Evolutionary conservation across 2,329 filamentous ascomycete genomes (phyloP), one percentile per base, ranked within the genome.

Genomic region (Endocalyx cinctus): DNA sequence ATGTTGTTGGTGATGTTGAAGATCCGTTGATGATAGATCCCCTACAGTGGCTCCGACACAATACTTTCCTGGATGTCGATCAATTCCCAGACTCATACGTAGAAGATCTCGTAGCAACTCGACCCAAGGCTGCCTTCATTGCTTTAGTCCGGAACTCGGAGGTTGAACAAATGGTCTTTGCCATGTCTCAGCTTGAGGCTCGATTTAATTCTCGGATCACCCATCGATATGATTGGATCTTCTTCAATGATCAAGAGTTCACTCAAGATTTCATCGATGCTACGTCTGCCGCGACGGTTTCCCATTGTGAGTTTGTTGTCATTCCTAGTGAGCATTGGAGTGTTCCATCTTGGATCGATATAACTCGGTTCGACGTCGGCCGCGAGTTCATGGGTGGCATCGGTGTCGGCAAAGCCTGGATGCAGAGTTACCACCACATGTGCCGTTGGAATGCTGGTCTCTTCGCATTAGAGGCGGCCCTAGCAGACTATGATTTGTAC

Each of bases 181-280:
- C 79, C 20, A 87, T 94, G 68, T 61, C 62, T 18, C 83, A 94
- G 51, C 62, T 88, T 29, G 84, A 88, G 57, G 65, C 74, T 35
- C 83, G 80, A 8, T 94, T 86, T 81, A 94, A 94, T 54, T 64
- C 67, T 52, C 87, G 86, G 44, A 84, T 33, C n/a, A 54, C 43
- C 6, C 54, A 87, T 66, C 83, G 84, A 50, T 94, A 94, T 53
- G 84, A 87, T 27, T 94, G 87, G 83, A 82, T 85, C 26, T 90
- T 94, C 64, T 87, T 92, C 70, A 92, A 89, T 59, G 79, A 87
- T 49, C 75, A 82, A 33, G 79, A 81, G 4, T 88, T 94, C 54
- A 81, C 79, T 4, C 77, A 85, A 7, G 77, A 84, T 38, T 94
- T 94, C 67, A 89, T 85, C 55, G 63, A 65, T 22, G 65, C 67